Evolutionary conservation across 495 filamentous ascomycete species (phyloP).

Genomic region (Annulohypoxylon stygium): DNA sequence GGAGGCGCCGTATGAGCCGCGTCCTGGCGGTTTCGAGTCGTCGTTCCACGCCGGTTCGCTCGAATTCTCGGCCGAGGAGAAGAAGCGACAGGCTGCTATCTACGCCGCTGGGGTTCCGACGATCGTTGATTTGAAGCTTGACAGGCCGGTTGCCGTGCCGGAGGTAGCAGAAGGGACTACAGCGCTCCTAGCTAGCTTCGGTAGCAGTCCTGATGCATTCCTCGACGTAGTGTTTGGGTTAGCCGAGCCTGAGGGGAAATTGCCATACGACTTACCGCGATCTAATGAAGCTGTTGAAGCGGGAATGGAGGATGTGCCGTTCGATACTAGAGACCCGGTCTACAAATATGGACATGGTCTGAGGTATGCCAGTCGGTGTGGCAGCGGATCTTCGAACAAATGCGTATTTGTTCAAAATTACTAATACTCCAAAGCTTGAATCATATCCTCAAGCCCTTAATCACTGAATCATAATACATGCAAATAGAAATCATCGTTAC

Average conservation of each 20-base stretch:
- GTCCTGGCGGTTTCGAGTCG: constrained; percentile 50
- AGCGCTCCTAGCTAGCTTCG: constrained; percentile 51
- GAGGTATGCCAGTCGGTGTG: constrained; percentile 29
- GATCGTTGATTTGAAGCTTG: constrained; percentile 51
- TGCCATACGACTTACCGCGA: constrained; percentile 45
- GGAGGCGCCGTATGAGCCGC: constrained; percentile 51
- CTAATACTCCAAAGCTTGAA: background rate
- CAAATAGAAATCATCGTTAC: background rate
- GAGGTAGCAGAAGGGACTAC: constrained; percentile 45
- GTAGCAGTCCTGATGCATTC: constrained; percentile 49
- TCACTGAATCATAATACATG: background rate
- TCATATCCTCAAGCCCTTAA: background rate
- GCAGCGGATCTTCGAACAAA: background rate
- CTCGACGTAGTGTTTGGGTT: constrained; percentile 50
- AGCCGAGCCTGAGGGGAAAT: constrained; percentile 40
- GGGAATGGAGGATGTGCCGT: constrained; percentile 42
- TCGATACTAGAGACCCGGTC: constrained; percentile 43
- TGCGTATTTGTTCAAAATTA: background rate
- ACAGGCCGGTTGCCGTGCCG: constrained; percentile 51
- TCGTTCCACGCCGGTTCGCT: constrained; percentile 54
- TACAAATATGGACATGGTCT: constrained; percentile 46
- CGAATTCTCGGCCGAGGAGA: constrained; percentile 51
- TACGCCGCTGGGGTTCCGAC: constrained; percentile 46
- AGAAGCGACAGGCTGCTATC: constrained; percentile 49
- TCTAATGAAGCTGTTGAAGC: constrained; percentile 37